Conservation (phyloP, 2,329 filamentous ascomycete species). For the Exophiala spinifera region DNA sequence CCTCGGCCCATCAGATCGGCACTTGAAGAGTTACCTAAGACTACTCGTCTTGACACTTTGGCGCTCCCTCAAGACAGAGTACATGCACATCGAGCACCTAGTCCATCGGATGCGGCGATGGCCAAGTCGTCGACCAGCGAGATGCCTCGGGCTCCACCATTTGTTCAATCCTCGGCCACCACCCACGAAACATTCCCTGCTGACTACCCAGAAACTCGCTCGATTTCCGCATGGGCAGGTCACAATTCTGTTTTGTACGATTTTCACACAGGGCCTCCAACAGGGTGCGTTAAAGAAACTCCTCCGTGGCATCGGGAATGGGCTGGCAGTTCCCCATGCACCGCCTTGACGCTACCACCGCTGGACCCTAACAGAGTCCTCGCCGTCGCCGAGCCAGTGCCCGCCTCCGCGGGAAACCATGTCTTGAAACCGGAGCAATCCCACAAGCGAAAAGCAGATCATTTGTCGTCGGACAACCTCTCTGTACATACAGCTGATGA, state of each 20-base stretch:
- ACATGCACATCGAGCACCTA: constrained; percentile 30
- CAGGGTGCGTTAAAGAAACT: background rate
- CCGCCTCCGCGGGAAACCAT: background rate
- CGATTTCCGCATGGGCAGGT: constrained; percentile 11
- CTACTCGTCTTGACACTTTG: background rate
- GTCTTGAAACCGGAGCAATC: background rate
- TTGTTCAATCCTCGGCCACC: background rate
- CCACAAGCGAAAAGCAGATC: constrained; percentile 26
- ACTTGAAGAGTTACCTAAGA: background rate
- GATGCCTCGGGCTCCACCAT: constrained; percentile 2
- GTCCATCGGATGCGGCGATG: constrained; percentile 41
- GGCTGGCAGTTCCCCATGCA: background rate
- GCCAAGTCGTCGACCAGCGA: constrained; percentile 29
- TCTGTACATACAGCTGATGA: background rate
- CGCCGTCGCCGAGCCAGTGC: background rate
- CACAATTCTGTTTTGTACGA: constrained; percentile 19
- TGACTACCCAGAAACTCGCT: background rate
- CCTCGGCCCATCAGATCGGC: no score
- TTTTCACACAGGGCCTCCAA: background rate
- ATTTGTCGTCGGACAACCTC: constrained; percentile 28
- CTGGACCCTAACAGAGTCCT: background rate
- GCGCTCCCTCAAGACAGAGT: background rate
- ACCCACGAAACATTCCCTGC: background rate
- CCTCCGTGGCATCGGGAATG: no score
- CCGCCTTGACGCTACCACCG: background rate